These are phyloP conservation scores for Umbelopsis vinacea DNA, from an alignment of 192 early-diverging fungal species.

Conservation along the genomic window DNA sequence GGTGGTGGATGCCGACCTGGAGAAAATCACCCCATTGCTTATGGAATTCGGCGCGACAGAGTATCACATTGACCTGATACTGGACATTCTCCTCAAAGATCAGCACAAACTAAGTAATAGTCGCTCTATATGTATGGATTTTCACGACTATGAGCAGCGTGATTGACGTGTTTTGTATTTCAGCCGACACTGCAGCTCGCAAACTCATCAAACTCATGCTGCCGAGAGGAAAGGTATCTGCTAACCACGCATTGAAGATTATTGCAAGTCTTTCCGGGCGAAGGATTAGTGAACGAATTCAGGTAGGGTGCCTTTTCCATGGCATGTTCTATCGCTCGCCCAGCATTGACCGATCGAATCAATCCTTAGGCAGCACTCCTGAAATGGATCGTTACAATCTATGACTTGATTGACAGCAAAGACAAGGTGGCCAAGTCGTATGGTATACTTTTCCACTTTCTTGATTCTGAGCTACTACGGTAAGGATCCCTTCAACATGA, in stretches of 20 bases:
- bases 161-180: background rate
- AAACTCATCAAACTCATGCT: conserved; percentile 19
- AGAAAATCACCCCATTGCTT: conserved; percentile 17
- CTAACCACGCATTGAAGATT: conserved; percentile 5
- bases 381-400: conserved; percentile 52
- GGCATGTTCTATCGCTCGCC: background rate
- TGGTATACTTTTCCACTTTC: conserved; percentile 54
- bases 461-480: conserved; percentile 5
- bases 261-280: conserved; percentile 7
- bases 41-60: conserved; percentile 18
- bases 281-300: background rate
- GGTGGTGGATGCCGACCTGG: conserved; percentile 14
- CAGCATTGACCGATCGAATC: background rate
- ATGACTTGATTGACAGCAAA: conserved; percentile 50
- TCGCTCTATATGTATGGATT: background rate
- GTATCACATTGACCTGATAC: conserved; percentile 16
- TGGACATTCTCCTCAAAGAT: conserved; percentile 8
- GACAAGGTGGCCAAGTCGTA: conserved; percentile 49
- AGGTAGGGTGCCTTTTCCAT: background rate
- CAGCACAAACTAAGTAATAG: conserved; percentile 18
- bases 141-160: background rate
- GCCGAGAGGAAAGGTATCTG: conserved; percentile 1
- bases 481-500: background rate
- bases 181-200: conserved; percentile 1
- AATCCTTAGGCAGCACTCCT: conserved; percentile 45